Conservation (phyloP, 2,329 filamentous ascomycete genomes). For the Monosporascus sp. region DNA sequence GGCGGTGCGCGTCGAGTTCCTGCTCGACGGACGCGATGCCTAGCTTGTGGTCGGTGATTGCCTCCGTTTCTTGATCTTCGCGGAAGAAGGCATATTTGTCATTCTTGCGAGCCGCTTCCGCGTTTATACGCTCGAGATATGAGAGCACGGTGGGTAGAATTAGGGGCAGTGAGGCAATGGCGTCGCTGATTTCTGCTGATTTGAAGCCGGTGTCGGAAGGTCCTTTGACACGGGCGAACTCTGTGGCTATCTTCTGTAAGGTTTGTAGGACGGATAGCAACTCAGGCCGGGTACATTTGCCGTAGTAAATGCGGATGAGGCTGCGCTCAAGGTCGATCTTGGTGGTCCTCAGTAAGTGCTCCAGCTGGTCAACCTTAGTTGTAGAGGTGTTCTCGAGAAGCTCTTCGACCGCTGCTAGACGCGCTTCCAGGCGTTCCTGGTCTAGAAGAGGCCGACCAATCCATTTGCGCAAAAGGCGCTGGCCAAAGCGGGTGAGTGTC, state of each 20-base stretch:
- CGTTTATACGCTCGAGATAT: constrained; percentile 81
- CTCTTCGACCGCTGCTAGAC: constrained; percentile 82
- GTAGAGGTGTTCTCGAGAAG: constrained; percentile 65
- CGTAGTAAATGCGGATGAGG: constrained; percentile 93
- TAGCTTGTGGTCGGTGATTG: constrained; percentile 81
- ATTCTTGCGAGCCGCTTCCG: constrained; percentile 73
- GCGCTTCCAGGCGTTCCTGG: constrained; percentile 65
- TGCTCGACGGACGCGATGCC: constrained; percentile 90
- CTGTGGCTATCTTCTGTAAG: constrained; percentile 71
- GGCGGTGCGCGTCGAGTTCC: constrained; percentile 73
- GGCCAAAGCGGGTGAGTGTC: constrained; percentile 84
- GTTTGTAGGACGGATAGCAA: constrained; percentile 80
- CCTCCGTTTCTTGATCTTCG: constrained; percentile 80
- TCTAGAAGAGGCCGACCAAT: constrained; percentile 85
- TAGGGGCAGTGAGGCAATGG: constrained; percentile 68
- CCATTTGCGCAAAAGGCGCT: constrained; percentile 87
- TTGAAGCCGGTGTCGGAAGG: constrained; percentile 65
- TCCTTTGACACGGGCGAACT: constrained; percentile 64
- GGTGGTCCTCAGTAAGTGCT: constrained; percentile 62
- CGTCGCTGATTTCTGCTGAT: constrained; percentile 63
- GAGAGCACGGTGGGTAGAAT: constrained; percentile 68
- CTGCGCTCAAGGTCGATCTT: constrained; percentile 86
- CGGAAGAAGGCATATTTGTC: constrained; percentile 95
- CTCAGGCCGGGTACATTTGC: constrained; percentile 87
- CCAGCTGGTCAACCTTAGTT: constrained; percentile 66